Evolutionary conservation across 208 protist genomes (phyloP).

Genomic region (Wallacemonas collosoma): DNA sequence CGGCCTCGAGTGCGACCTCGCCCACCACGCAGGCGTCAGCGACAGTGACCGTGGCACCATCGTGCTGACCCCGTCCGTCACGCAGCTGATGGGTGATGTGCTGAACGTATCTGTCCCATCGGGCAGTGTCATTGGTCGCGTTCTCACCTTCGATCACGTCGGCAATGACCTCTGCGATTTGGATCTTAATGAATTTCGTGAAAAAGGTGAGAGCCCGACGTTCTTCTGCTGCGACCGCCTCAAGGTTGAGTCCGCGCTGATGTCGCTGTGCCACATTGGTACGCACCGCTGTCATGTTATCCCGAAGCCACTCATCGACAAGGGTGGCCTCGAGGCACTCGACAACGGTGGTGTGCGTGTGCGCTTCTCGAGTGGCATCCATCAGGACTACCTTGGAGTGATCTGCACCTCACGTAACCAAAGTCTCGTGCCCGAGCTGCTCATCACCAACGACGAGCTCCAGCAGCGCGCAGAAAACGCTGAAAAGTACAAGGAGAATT

Average conservation of each 20-base stretch:
- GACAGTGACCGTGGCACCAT: slow-evolving; percentile 87
- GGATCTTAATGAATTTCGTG: slow-evolving; percentile 91
- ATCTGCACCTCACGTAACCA: slow-evolving; percentile 88
- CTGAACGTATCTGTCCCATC: slow-evolving; percentile 90
- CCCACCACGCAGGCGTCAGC: slow-evolving; percentile 62
- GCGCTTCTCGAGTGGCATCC: slow-evolving; percentile 78
- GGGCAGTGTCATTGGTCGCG: slow-evolving; percentile 86
- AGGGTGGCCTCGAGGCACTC: slow-evolving; percentile 75
- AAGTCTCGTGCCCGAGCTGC: slow-evolving; percentile 78
- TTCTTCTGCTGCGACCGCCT: slow-evolving; percentile 92
- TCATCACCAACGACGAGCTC: slow-evolving; percentile 82
- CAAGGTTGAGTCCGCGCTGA: slow-evolving; percentile 82
- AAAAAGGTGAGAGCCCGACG: slow-evolving; percentile 92
- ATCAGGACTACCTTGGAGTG: slow-evolving; percentile 84
- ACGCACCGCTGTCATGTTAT: slow-evolving; percentile 84
- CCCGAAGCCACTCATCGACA: slow-evolving; percentile 78
- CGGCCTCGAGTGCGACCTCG: slow-evolving; percentile 88
- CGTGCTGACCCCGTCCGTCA: slow-evolving; percentile 90
- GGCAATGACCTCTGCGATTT: slow-evolving; percentile 93
- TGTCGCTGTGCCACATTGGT: slow-evolving; percentile 85
- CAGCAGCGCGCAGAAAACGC: slow-evolving; percentile 80
- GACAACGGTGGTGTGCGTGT: slow-evolving; percentile 85
- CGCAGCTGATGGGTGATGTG: slow-evolving; percentile 91
- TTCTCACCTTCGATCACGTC: slow-evolving; percentile 91
- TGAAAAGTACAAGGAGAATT: slow-evolving; percentile 71